phyloP scores from a whole-genome alignment of 75 land plant species.

The Picea glauca region DNA sequence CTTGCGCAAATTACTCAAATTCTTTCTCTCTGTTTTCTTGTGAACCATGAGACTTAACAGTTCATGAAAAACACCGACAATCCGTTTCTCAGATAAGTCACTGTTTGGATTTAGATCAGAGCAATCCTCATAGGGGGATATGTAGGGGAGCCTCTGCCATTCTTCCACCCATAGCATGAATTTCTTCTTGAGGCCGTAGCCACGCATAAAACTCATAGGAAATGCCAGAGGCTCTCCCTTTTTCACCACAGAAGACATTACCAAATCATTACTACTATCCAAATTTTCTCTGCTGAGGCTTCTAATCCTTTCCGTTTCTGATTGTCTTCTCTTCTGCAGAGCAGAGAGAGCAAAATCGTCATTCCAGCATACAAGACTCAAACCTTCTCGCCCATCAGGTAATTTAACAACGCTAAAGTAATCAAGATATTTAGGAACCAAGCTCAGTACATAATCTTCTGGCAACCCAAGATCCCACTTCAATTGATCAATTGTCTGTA shows the following conservation, averaged over 20 bases:
- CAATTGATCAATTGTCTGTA: conserved; percentile 51
- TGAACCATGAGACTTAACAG: conserved; percentile 56
- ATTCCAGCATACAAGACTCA: conserved; percentile 50
- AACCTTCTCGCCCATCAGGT: conserved; percentile 32
- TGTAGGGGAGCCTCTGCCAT: conserved; percentile 70
- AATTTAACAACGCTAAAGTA: conserved; percentile 26
- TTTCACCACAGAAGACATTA: not conserved
- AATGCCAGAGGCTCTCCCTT: conserved; percentile 28
- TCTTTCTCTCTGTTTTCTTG: conserved; percentile 47
- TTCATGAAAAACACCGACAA: conserved; percentile 74
- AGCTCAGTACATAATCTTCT: conserved; percentile 21
- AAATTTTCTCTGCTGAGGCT: not conserved
- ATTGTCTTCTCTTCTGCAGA: conserved; percentile 24
- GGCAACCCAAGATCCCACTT: conserved; percentile 66
- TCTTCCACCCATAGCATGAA: conserved; percentile 50
- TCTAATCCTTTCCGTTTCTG: not conserved
- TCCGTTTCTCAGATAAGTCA: conserved; percentile 63
- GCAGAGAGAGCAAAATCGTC: conserved; percentile 44
- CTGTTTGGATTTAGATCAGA: conserved; percentile 59
- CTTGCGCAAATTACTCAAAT: conserved; percentile 50
- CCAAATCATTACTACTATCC: not conserved
- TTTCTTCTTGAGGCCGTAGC: conserved; percentile 54
- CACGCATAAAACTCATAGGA: conserved; percentile 53
- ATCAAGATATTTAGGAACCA: conserved; percentile 32
- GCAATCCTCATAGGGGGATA: conserved; percentile 53